Conservation (phyloP, 495 filamentous ascomycete species). For the Podospora appendiculata region DNA sequence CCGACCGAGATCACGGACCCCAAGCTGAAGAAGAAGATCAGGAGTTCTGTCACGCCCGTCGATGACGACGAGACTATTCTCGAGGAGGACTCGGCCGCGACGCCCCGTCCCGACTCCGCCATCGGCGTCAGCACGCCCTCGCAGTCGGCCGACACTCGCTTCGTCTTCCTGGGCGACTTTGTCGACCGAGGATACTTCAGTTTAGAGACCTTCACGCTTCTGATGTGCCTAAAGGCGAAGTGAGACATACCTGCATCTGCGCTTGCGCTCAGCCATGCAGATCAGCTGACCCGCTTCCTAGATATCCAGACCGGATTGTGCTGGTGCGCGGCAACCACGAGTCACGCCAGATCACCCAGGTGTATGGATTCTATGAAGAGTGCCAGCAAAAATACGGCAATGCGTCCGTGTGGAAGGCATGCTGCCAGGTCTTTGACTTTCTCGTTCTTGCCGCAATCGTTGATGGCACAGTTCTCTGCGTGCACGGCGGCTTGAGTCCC, state of each 20-base stretch:
- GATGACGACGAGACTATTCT: conserved; percentile 27
- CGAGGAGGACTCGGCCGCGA: conserved; percentile 32
- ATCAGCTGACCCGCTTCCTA: conserved; percentile 31
- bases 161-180: conserved; percentile 94
- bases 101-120: conserved; percentile 27
- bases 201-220: conserved; percentile 87
- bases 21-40: conserved; percentile 72
- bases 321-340: conserved; percentile 97
- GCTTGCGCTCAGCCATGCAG: neutral
- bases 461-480: conserved; percentile 92
- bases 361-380: conserved; percentile 98
- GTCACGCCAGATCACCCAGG: conserved; percentile 95
- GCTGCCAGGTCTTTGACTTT: conserved; percentile 98
- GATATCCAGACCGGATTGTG: conserved; percentile 91
- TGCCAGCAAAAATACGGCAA: conserved; percentile 98
- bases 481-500: conserved; percentile 92
- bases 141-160: conserved; percentile 69
- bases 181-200: conserved; percentile 98
- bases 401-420: conserved; percentile 97
- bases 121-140: conserved; percentile 37
- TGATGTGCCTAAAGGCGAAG: conserved; percentile 97
- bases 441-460: conserved; percentile 93
- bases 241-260: conserved; percentile 22
- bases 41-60: conserved; percentile 27
- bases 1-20: conserved; percentile 80